These are phyloP conservation scores for Aethionema arabicum DNA, from an alignment of 345 rosid genomes.

Conservation along the genomic window DNA sequence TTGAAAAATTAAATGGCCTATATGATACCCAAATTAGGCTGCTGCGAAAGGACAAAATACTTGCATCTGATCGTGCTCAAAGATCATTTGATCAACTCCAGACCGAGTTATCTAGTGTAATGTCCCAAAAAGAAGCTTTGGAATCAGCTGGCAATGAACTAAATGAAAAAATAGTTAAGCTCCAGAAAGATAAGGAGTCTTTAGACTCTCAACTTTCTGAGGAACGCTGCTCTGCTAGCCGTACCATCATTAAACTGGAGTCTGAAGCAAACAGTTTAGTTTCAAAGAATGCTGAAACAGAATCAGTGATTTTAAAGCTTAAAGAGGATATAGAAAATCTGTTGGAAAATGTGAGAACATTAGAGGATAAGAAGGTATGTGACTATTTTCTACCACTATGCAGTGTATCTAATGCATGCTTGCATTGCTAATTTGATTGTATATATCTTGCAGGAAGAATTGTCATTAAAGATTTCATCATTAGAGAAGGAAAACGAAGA, in stretches of 20 bases:
- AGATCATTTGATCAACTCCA: slow-evolving; percentile 53
- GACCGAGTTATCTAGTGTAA: slow-evolving; percentile 46
- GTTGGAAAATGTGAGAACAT: slow-evolving; percentile 51
- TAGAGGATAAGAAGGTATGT: slow-evolving; percentile 62
- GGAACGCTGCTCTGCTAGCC: slow-evolving; percentile 52
- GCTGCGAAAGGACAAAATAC: slow-evolving; percentile 51
- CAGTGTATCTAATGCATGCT: slow-evolving; percentile 21
- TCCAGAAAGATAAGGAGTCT: slow-evolving; percentile 58
- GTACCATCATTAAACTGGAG: slow-evolving; percentile 58
- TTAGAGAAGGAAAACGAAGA: slow-evolving; percentile 64
- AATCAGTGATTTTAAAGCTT: slow-evolving; percentile 50
- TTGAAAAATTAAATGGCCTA: slow-evolving; percentile 54
- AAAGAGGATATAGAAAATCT: slow-evolving; percentile 51
- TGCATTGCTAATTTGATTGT: slow-evolving; percentile 30
- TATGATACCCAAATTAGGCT: slow-evolving; percentile 52
- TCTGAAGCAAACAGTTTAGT: slow-evolving; percentile 60
- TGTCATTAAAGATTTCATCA: slow-evolving; percentile 52
- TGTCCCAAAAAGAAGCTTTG: slow-evolving; percentile 56
- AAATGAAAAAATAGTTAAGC: slow-evolving; percentile 49
- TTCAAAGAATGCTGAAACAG: slow-evolving; percentile 58
- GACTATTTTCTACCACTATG: slow-evolving; percentile 14
- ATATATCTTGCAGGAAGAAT: slow-evolving; percentile 57
- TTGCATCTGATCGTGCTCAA: slow-evolving; percentile 49
- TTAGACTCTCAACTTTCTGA: slow-evolving; percentile 51
- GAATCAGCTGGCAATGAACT: slow-evolving; percentile 45